Base-by-base conservation (phyloP, 805 yeast species). In the Ogataea methanolica region DNA sequence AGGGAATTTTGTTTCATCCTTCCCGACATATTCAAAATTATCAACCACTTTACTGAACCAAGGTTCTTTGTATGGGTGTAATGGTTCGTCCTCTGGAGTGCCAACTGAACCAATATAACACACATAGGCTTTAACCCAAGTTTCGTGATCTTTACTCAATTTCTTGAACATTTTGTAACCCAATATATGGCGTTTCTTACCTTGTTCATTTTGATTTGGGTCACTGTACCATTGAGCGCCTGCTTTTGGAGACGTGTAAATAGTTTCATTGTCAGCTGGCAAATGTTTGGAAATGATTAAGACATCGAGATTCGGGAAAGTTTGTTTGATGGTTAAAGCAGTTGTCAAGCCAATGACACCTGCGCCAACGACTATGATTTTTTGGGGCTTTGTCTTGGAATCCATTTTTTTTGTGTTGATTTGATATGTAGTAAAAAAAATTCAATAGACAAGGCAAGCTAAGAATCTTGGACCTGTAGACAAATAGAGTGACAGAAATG, bases 141-240 rank as follows among this genome's bases (percentile, higher is more conserved):
- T 51, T 33, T 59, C 56, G 0, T 75, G 74, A 9, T 65, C 69
- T 11, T 47, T 46, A 6, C 73, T 69, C 47, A 75, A 57, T 14
- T 61, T 59, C 36, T 59, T 44, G 34, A 73, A 65, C 39, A 63
- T 66, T 3, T 47, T 48, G 53, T 75, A 75, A 0, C 69, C 69
- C 5, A 54, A 50, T 33, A 46, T 48, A 44, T 73, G 78, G 41
- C 66, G 54, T 16, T 16, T 33, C 6, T 22, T 19, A 5, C 17
- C 12, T 6, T 17, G 16, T 7, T 46, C 47, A 4, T 59, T 56
- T 14, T 49, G 47, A 8, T 57, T 42, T 15, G 71, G 70, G 47
- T 65, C 63, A 4, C 74, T 66, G 16, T 62, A 68, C 86, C 88
- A 83, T 50, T 82, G 80, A 36, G 88, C 89, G 4, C 89, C 88